phyloP scores from a whole-genome alignment of 1,139 yeast species.

The Lodderomyces jiufengensis region DNA sequence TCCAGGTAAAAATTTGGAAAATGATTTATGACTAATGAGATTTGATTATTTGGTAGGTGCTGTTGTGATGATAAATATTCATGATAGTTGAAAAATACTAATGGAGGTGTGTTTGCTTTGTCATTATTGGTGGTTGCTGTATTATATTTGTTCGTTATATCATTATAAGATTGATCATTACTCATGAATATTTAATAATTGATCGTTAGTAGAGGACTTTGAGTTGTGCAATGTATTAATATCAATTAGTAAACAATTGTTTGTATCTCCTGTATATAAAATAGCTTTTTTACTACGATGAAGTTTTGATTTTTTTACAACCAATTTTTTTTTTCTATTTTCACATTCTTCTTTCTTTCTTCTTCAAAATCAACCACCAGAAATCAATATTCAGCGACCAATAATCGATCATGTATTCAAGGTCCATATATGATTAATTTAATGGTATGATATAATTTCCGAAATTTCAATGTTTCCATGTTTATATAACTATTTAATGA shows the following conservation, averaged over 20 bases:
- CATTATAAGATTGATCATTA: no score
- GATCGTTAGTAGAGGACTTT: no score
- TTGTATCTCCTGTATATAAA: no score
- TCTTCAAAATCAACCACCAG: no score
- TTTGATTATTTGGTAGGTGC: constrained; percentile 3
- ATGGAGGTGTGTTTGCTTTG: not conserved
- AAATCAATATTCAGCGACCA: not conserved
- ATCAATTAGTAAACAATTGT: no score
- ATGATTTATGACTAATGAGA: constrained; percentile 52
- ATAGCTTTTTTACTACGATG: no score
- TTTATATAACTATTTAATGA: constrained; percentile 19
- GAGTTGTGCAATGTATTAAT: no score
- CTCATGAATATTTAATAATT: no score
- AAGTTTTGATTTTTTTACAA: not conserved
- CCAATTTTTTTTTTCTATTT: constrained; percentile 3
- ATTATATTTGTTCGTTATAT: no score
- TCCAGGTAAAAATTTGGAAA: constrained; percentile 54
- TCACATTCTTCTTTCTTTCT: constrained; percentile 4
- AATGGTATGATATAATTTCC: not conserved
- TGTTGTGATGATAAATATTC: constrained; percentile 44
- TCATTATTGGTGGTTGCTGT: not conserved
- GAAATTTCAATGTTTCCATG: not conserved
- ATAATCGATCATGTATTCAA: not conserved
- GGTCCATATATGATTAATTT: not conserved
- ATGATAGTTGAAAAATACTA: constrained; percentile 61